Evolutionary conservation across 139 green algal genomes (phyloP).

Genomic region (Nannochloris sp.): DNA sequence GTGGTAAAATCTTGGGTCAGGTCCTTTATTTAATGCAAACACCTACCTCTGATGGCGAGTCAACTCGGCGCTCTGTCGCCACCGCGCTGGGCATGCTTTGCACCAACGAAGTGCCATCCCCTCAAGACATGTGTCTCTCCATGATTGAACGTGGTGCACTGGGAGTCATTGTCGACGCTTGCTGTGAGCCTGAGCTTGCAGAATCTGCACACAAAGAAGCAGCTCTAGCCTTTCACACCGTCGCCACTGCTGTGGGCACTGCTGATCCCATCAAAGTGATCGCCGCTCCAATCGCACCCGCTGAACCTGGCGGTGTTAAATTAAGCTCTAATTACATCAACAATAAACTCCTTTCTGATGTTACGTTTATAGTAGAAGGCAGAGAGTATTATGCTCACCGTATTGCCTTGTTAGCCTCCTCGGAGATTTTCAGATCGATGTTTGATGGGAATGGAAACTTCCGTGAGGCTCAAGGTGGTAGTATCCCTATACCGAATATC

Average conservation of each 20-base stretch:
- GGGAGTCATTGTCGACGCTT: slow-evolving; percentile 79
- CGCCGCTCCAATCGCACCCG: slow-evolving; percentile 10
- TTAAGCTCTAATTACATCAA: slow-evolving; percentile 87
- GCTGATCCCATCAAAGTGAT: not conserved
- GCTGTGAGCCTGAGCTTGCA: slow-evolving; percentile 38
- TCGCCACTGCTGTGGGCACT: slow-evolving; percentile 7
- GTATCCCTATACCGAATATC: slow-evolving; percentile 94
- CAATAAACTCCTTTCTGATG: slow-evolving; percentile 76
- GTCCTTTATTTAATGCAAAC: slow-evolving; percentile 69
- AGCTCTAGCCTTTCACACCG: not conserved
- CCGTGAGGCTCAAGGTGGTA: slow-evolving; percentile 69
- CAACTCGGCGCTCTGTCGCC: slow-evolving; percentile 54
- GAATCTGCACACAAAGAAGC: slow-evolving; percentile 11
- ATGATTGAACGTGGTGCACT: slow-evolving; percentile 73
- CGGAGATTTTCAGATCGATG: slow-evolving; percentile 90
- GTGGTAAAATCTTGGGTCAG: slow-evolving; percentile 43
- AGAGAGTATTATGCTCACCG: slow-evolving; percentile 81
- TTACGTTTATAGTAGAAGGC: slow-evolving; percentile 92
- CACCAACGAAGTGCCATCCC: slow-evolving; percentile 4
- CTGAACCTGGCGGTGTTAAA: slow-evolving; percentile 39
- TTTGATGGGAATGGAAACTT: slow-evolving; percentile 81
- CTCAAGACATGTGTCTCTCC: slow-evolving; percentile 55
- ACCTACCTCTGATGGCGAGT: not conserved
- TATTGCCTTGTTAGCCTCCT: slow-evolving; percentile 83
- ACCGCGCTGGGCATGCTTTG: slow-evolving; percentile 66